Evolutionary conservation across 768 basidiomycete species (phyloP).

Genomic region (Cystobasidium tubakii): DNA sequence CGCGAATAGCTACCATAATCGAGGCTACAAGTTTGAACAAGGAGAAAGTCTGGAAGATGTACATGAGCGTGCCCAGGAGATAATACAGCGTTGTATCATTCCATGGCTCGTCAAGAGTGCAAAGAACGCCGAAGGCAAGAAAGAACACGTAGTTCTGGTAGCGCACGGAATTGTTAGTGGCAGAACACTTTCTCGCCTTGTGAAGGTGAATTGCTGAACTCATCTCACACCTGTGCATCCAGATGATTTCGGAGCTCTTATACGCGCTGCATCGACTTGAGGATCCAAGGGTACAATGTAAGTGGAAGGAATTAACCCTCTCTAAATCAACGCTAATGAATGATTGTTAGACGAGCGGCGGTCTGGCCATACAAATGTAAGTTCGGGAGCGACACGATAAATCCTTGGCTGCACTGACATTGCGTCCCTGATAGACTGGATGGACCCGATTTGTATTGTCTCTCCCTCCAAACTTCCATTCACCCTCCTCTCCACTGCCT

Average conservation of each 20-base stretch:
- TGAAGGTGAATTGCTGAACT: too few relatives aligned
- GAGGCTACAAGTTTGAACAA: conserved; percentile 49
- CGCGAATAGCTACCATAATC: conserved; percentile 44
- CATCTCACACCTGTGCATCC: not conserved
- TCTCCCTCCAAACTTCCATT: conserved; percentile 12
- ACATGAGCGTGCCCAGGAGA: conserved; percentile 48
- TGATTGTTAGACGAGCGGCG: not conserved
- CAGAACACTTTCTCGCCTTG: not conserved
- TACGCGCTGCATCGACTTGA: conserved; percentile 26
- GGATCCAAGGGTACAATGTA: conserved; percentile 19
- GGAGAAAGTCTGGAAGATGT: conserved; percentile 52
- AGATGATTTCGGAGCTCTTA: conserved; percentile 36
- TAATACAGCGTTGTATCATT: conserved; percentile 50
- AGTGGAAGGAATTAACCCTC: not conserved
- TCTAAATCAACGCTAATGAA: not conserved
- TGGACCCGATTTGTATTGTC: conserved; percentile 20
- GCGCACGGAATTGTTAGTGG: conserved; percentile 53
- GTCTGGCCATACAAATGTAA: conserved; percentile 33
- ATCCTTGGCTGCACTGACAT: not conserved
- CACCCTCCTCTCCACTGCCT: not conserved
- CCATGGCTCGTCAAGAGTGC: conserved; percentile 46
- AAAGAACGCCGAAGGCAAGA: conserved; percentile 32
- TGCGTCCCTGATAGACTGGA: not conserved
- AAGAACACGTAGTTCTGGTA: conserved; percentile 49
- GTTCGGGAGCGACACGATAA: not conserved